Conservation (phyloP, 1,284 basidiomycete genomes). For the Microbotryum violaceum region DNA sequence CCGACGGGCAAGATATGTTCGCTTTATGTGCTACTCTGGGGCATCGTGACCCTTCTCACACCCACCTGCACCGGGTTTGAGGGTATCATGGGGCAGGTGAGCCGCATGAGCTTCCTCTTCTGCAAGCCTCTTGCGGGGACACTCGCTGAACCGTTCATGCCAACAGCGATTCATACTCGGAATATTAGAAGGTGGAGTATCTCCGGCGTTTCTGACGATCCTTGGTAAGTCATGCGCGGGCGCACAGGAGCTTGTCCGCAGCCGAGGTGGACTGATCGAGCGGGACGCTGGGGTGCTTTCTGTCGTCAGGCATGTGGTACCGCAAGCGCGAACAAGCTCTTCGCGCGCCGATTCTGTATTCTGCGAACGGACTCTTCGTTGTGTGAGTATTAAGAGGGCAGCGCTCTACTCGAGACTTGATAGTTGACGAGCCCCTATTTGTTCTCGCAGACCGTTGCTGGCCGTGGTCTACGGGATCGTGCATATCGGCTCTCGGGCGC, state of each 20-base stretch:
- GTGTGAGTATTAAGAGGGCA: background rate
- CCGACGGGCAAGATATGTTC: constrained; percentile 10
- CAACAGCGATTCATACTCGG: background rate
- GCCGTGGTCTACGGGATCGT: background rate
- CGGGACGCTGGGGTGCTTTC: too few species aligned
- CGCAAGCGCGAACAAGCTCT: constrained; percentile 1
- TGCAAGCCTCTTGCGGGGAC: background rate
- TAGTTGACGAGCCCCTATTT: background rate
- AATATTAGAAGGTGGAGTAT: background rate
- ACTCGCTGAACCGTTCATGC: background rate
- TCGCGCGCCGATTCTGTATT: background rate
- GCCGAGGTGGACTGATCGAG: too few species aligned
- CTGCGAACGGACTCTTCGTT: constrained; percentile 3
- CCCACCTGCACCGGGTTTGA: constrained; percentile 4
- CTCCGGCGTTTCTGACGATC: constrained; percentile 1
- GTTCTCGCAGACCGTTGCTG: background rate
- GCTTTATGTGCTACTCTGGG: constrained; percentile 13
- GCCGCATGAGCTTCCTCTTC: constrained; percentile 1
- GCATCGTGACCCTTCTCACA: constrained; percentile 7
- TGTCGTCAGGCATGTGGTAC: constrained; percentile 1
- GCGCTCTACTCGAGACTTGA: background rate
- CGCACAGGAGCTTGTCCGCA: too few species aligned
- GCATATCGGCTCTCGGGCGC: background rate
- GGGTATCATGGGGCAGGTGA: constrained; percentile 13
- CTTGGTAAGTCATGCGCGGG: background rate